A percentile compares a stretch with the other conserved stretches of the same genome.
phyloP scores from a whole-genome alignment of 2,329 filamentous ascomycete genomes.

The Botrytis galanthina region DNA sequence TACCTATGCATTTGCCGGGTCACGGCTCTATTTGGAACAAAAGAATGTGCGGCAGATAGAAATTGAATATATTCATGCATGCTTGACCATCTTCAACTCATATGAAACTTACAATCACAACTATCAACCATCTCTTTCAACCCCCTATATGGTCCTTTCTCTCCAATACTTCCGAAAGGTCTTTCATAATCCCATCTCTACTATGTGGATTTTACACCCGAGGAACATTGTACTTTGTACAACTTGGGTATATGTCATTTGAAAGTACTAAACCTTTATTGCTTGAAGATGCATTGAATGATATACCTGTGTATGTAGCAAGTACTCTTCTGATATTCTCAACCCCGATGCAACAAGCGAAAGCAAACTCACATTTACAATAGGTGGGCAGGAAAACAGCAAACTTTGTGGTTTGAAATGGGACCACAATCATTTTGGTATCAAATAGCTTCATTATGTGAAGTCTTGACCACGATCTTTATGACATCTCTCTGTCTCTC shows the following conservation, averaged over 20 bases:
- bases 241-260: not conserved
- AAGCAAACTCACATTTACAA: not conserved
- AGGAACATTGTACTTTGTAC: too few species aligned
- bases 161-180: not conserved
- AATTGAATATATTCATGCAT: not conserved
- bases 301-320: not conserved
- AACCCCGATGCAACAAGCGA: too few species aligned
- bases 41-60: not conserved
- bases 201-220: too few species aligned
- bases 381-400: not conserved
- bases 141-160: not conserved
- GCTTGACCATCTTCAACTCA: not conserved
- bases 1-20: not conserved
- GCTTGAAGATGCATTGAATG: not conserved
- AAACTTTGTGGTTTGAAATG: not conserved
- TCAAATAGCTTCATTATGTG: not conserved
- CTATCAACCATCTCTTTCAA: not conserved
- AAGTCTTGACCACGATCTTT: not conserved
- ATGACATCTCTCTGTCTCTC: too few species aligned
- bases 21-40: not conserved
- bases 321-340: not conserved
- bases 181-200: not conserved
- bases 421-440: not conserved
- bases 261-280: too few species aligned
- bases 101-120: not conserved